Evolutionary conservation across 1,284 basidiomycete genomes (phyloP), one percentile per base, ranked within the genome.

Genomic region (Naganishia sp.): DNA sequence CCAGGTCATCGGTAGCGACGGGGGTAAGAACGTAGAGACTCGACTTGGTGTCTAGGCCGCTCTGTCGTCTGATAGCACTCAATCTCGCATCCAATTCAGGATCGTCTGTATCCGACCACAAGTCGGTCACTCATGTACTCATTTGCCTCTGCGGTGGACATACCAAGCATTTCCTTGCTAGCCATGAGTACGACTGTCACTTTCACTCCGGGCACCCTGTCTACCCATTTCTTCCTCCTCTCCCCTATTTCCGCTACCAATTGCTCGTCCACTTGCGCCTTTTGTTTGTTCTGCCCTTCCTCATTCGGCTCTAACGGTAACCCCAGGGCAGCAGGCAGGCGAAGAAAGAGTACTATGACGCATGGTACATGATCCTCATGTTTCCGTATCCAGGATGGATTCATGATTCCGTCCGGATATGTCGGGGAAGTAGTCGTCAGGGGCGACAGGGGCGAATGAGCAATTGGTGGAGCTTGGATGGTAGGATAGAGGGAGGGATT

Each of bases 351-450:
- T 6, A 98, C 90, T 77, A 97, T 96, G 0, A 97, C 92, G 18
- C 90, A 88, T 0, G 95, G 94, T 0, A 98, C 82, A 42, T 95
- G 86, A 9, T 92, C 87, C 0, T 91, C 90, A 74, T 98, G 94
- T 79, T 97, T 99, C 54, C 94, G 85, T 18, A 97, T 87, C 95
- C 95, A 99, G 72, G 98, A 92, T 0, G 94, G 95, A 1, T 94
- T 92, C 66, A 99, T 91, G 55, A 99, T 81, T 0, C 95, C 95
- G 76, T 99, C 95, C 0, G 95, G 95, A 76, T 92, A 86, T 16
- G 96, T 82, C 0, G 95, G 94, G 0, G 92, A 94, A 1, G 88
- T 85, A 0, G 90, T 88, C 0, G 90, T 91, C 31, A 96, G 80
- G 0, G 95, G 95, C 0, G 92, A 96, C 9, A 98, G 83, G 0